phyloP scores from a whole-genome alignment of 352 stramenopile species.

The Thalassiosira mediterranea region DNA sequence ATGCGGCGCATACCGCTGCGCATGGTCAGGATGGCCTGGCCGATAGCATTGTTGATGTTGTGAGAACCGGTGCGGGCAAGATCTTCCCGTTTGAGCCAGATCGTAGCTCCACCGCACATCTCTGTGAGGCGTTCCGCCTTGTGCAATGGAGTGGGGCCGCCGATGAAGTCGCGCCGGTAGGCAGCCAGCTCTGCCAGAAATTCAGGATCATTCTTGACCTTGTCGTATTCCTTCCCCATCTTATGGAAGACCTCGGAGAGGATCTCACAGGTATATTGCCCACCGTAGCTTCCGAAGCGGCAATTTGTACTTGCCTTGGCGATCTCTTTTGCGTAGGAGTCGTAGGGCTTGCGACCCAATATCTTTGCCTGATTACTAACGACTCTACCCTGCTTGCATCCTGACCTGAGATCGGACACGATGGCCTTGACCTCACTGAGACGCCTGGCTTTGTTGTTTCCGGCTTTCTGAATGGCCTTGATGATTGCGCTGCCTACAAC shows the following conservation, averaged over 20 bases:
- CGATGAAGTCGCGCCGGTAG: constrained; percentile 91
- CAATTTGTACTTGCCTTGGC: constrained; percentile 53
- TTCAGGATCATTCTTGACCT: constrained; percentile 91
- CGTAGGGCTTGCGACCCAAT: constrained; percentile 67
- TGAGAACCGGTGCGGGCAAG: constrained; percentile 97
- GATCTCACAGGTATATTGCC: constrained; percentile 97
- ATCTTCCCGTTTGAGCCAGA: constrained; percentile 99
- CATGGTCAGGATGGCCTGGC: constrained; percentile 94
- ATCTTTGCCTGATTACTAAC: constrained; percentile 71
- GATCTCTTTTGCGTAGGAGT: constrained; percentile 49
- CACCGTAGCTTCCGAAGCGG: constrained; percentile 89
- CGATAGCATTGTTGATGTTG: constrained; percentile 99
- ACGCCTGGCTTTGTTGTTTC: constrained; percentile 50
- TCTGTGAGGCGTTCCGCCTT: constrained; percentile 94
- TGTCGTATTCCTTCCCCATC: constrained; percentile 93
- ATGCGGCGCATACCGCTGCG: constrained; percentile 96
- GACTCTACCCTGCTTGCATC: constrained; percentile 66
- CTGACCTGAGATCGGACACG: constrained; percentile 70
- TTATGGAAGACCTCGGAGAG: constrained; percentile 95
- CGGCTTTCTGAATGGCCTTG: constrained; percentile 82
- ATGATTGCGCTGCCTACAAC: constrained; percentile 88
- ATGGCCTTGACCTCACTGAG: constrained; percentile 78
- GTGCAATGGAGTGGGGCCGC: constrained; percentile 96
- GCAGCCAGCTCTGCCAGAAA: constrained; percentile 93
- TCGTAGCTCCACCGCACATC: constrained; percentile 91